Percentiles rank a stretch among this genome's conserved stretches.
Evolutionary conservation across 441 rosid genomes (phyloP).

Genomic region (Adansonia madagascariensis): DNA sequence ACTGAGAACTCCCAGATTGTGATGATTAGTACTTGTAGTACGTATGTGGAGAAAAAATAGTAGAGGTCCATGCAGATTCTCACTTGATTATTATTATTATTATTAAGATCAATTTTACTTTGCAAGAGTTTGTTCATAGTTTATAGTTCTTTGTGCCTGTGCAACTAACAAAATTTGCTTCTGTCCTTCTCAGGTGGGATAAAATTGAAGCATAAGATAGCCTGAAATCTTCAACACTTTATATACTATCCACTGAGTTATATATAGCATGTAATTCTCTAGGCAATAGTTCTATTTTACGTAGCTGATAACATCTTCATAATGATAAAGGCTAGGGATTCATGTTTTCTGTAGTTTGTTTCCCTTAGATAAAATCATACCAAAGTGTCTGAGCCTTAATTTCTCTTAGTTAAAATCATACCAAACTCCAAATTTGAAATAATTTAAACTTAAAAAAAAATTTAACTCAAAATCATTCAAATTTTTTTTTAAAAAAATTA

Average conservation of each 20-base stretch:
- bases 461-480: too few relatives aligned
- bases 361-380: background rate
- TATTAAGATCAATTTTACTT: background rate
- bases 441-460: too few relatives aligned
- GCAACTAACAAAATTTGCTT: background rate
- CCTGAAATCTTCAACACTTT: too few relatives aligned
- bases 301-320: background rate
- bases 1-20: background rate
- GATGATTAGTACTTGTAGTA: background rate
- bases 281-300: background rate
- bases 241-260: background rate
- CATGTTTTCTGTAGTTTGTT: background rate
- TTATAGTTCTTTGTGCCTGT: background rate
- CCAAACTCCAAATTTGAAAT: too few relatives aligned
- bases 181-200: background rate
- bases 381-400: background rate
- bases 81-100: background rate
- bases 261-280: background rate
- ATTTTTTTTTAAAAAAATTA: too few relatives aligned
- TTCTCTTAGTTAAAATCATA: too few relatives aligned
- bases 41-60: background rate
- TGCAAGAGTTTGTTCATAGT: background rate
- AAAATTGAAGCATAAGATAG: background rate
- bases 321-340: background rate
- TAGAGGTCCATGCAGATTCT: background rate